These are phyloP conservation scores for Sphaerosporella brunnea DNA, from an alignment of 495 filamentous ascomycete species.

Conservation along the genomic window DNA sequence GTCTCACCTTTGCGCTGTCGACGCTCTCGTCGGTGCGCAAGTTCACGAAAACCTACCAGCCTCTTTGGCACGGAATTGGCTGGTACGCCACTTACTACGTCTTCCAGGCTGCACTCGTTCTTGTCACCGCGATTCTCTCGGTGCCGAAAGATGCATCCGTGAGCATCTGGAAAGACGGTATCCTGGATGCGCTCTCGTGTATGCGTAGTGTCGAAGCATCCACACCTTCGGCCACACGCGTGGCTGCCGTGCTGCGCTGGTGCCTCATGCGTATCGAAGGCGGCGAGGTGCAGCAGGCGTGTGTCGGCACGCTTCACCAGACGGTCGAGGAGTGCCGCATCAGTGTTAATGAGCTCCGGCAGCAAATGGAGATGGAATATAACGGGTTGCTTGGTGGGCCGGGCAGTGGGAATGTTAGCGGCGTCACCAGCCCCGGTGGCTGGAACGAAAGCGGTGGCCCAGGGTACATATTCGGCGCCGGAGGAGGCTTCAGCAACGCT, in stretches of 20 bases:
- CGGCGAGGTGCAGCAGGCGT: not conserved
- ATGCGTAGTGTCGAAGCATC: not conserved
- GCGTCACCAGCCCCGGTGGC: not conserved
- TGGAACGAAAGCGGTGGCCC: too few species aligned
- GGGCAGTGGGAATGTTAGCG: not conserved
- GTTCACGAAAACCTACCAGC: constrained; percentile 17
- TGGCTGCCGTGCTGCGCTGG: constrained; percentile 1
- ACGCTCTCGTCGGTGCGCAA: constrained; percentile 18
- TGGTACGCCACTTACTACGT: constrained; percentile 29
- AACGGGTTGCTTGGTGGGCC: not conserved
- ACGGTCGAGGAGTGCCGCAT: constrained; percentile 3
- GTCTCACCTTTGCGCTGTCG: constrained; percentile 22
- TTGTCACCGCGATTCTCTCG: constrained; percentile 17
- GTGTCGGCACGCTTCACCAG: constrained; percentile 1
- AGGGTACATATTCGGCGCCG: not conserved
- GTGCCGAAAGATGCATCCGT: constrained; percentile 1
- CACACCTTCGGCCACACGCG: not conserved
- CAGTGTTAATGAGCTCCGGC: constrained; percentile 1
- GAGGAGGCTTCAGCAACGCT: not conserved
- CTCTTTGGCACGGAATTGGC: constrained; percentile 12
- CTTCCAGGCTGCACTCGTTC: constrained; percentile 28
- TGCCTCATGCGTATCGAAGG: constrained; percentile 3
- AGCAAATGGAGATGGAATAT: constrained; percentile 7
- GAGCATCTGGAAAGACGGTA: constrained; percentile 1
- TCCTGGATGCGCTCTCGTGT: not conserved